Base-by-base conservation (phyloP, 257 asterid genomes). In the Dorcoceras hygrometricum region DNA sequence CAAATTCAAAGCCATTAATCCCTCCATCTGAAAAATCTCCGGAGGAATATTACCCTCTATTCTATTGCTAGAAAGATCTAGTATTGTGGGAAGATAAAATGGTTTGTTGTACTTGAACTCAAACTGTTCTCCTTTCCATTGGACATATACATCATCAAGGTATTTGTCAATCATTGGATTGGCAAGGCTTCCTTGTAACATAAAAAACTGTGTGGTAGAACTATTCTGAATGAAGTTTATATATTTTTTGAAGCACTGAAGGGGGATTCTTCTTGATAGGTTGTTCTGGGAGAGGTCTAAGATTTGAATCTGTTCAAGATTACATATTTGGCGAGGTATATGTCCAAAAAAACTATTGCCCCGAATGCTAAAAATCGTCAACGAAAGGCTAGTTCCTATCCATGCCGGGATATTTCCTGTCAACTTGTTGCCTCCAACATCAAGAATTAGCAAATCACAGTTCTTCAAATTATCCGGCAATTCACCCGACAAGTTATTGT, bases 231-330 rank as follows among this genome's bases (percentile, higher is more conserved):
- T 46, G 43, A 69, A 6, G 1, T 63, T 0, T 18, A 73, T 62
- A 16, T 75, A 69, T 34, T 74, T 75, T 64, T 65, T 23, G 24
- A 80, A 73, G 57, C 86, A 78, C 9, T 26, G 31, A 3, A 34
- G 43, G 0, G 89, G 86, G 3, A 83, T 72, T 56, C 26, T 29
- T 23, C 82, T 76, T 0, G 82, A 75, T 48, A 80, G 8, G 6
- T 27, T 57, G 65, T 83, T 80, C 50, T 58, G 19, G 24, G 86
- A 83, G 4, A 80, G 68, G 71, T 83, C 88, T 48, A 83, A 63
- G 27, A 80, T 6, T 24, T 78, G 86, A 25, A 80, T 68, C 12
- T 9, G 6, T 23, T 69, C 43, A 9, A 80, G 82, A 63, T 18
- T 53, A 32, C 86, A 83, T 6, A 83, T 54, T 39, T 67, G 75